A percentile compares a stretch with the other conserved stretches of the same genome.
Conservation (phyloP, 192 early-diverging fungal species). For the Pilaira anomala region DNA sequence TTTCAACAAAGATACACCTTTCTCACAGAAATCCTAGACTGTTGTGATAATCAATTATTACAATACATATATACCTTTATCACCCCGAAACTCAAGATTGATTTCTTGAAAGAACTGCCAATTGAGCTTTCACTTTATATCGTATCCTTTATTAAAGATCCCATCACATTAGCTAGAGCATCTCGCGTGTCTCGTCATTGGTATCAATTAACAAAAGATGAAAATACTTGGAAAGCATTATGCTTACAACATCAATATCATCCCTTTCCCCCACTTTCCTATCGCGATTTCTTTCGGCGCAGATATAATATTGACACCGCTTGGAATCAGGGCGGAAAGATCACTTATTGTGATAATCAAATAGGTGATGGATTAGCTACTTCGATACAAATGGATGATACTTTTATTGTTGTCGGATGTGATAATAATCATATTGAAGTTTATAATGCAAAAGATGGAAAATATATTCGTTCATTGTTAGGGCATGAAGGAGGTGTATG, state of each 20-base stretch:
- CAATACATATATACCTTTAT: slow-evolving; percentile 47
- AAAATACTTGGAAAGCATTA: slow-evolving; percentile 40
- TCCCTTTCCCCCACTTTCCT: slow-evolving; percentile 29
- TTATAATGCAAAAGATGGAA: slow-evolving; percentile 80
- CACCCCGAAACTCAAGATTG: slow-evolving; percentile 73
- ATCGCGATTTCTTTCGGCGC: slow-evolving; percentile 51
- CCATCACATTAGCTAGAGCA: slow-evolving; percentile 68
- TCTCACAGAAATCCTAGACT: slow-evolving; percentile 42
- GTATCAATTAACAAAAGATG: slow-evolving; percentile 50
- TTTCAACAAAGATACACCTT: slow-evolving; percentile 35
- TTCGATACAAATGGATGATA: slow-evolving; percentile 92
- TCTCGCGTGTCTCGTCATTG: slow-evolving; percentile 64
- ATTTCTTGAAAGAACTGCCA: slow-evolving; percentile 81
- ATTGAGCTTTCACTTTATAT: slow-evolving; percentile 75
- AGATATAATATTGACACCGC: slow-evolving; percentile 52
- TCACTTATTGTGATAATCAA: slow-evolving; percentile 51
- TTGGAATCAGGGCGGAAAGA: slow-evolving; percentile 46
- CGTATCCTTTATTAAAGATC: slow-evolving; percentile 81
- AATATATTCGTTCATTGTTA: slow-evolving; percentile 62
- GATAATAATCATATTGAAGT: slow-evolving; percentile 94
- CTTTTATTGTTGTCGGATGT: slow-evolving; percentile 91
- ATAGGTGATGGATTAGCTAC: slow-evolving; percentile 75
- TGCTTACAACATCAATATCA: slow-evolving; percentile 36
- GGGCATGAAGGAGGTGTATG: slow-evolving; percentile 96
- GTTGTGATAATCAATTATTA: slow-evolving; percentile 49